Evolutionary conservation across 805 yeast genomes (phyloP), one percentile per base, ranked within the genome.

Genomic region (Myxozyma udenii): DNA sequence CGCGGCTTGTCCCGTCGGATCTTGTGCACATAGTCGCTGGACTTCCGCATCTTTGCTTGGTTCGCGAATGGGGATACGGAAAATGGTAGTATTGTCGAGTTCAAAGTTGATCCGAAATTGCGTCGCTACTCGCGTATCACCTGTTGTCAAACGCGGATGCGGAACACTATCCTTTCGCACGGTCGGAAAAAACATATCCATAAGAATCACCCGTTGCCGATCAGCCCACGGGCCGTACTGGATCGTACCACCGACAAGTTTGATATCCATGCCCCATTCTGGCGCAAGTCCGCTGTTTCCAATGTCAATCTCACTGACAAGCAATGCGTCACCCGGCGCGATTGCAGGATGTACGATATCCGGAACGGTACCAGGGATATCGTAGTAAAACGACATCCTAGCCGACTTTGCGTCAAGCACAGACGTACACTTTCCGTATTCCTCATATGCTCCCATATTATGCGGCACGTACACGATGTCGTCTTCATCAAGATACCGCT

Each of bases 161-260:
- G 81, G 77, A 9, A 62, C 61, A 2, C 80, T 68, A 61, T 88
- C 87, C 42, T 83, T 68, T 23, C 84, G 78, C 9, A 80, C 64
- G 0, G 76, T 66, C 0, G 98, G 98, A 50, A 84, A 79, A 22
- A 93, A 70, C 68, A 83, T 70, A 14, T 73, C 68, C 50, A 84
- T 89, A 7, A 90, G 62, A 1, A 81, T 77, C 1, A 74, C 74
- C 16, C 95, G 67, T 66, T 93, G 95, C 33, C 91, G 79, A 53
- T 93, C 95, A 0, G 96, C 86, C 96, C 97, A 91, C 0, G 98
- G 95, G 0, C 98, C 98, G 64, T 87, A 90, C 60, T 84, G 84
- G 1, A 88, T 69, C 0, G 86, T 81, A 0, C 88, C 81, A 48
- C 78, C 76, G 1, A 77, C 73, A 1, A 87, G 57, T 12, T 73